These are phyloP conservation scores for Musa troglodytarum DNA, from an alignment of 176 grass and related monocot genomes.

Conservation along the genomic window DNA sequence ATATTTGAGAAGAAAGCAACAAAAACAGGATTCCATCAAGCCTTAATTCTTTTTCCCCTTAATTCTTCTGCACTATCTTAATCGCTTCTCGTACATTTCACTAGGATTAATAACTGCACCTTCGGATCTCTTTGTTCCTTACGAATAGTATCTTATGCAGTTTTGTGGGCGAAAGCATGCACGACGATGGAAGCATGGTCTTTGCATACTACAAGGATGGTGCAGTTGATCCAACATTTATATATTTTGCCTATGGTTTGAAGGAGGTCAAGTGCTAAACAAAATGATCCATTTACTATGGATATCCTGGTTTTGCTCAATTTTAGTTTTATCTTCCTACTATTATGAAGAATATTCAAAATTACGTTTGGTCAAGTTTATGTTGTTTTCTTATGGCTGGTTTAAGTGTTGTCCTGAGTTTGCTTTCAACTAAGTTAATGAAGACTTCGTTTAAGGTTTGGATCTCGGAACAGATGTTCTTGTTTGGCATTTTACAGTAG, in stretches of 20 bases:
- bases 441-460: too few species aligned
- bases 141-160: constrained; percentile 17
- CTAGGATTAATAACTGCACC: neutral
- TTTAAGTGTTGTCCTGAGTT: too few species aligned
- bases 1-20: too few species aligned
- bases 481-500: too few species aligned
- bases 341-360: neutral
- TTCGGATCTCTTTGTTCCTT: neutral
- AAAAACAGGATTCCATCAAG: too few species aligned
- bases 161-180: constrained; percentile 96
- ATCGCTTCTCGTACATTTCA: too few species aligned
- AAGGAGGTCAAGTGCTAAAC: constrained; percentile 87
- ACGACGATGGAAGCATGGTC: constrained; percentile 54
- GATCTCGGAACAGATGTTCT: too few species aligned
- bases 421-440: too few species aligned
- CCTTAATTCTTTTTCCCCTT: too few species aligned
- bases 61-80: too few species aligned
- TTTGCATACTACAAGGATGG: constrained; percentile 90
- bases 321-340: neutral
- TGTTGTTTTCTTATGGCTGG: too few species aligned
- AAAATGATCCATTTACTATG: neutral
- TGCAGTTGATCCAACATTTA: constrained; percentile 59
- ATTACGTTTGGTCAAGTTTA: too few species aligned
- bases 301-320: neutral
- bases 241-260: constrained; percentile 67